Conservation (phyloP, 2,329 filamentous ascomycete species). For the Ophiocordyceps unilateralis region DNA sequence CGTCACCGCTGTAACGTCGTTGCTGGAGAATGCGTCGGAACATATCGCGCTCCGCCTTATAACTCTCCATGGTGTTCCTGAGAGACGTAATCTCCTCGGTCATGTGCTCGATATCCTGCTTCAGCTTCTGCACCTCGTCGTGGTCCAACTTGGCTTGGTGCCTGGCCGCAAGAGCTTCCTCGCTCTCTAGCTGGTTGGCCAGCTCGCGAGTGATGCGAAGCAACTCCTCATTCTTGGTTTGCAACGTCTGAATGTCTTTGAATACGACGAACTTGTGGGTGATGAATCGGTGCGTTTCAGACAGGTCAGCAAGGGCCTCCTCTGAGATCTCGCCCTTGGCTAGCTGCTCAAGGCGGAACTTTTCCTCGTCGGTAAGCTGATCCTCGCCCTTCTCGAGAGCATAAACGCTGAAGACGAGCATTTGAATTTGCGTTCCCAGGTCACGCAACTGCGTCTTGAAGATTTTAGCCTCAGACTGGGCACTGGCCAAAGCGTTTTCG, state of each 20-base stretch:
- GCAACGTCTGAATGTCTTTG: conserved; percentile 67
- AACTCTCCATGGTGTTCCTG: conserved; percentile 72
- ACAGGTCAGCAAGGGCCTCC: conserved; percentile 54
- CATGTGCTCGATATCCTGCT: conserved; percentile 55
- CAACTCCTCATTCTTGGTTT: conserved; percentile 74
- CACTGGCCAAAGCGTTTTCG: conserved; percentile 49
- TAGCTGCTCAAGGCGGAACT: conserved; percentile 58
- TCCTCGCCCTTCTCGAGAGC: conserved; percentile 64
- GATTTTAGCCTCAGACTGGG: conserved; percentile 56
- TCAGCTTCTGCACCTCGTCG: conserved; percentile 55
- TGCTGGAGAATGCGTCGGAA: conserved; percentile 89
- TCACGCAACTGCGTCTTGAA: conserved; percentile 77
- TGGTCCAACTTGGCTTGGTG: conserved; percentile 45
- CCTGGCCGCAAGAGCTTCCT: conserved; percentile 58
- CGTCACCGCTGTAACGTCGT: conserved; percentile 39
- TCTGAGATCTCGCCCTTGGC: conserved; percentile 60
- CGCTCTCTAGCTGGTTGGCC: conserved; percentile 78
- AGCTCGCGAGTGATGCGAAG: conserved; percentile 70
- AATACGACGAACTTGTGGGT: conserved; percentile 81
- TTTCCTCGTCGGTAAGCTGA: conserved; percentile 53
- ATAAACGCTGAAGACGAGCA: conserved; percentile 75
- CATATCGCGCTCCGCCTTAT: conserved; percentile 91
- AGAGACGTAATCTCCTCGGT: conserved; percentile 75
- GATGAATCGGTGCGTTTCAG: conserved; percentile 76
- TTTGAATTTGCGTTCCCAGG: conserved; percentile 75